Percentiles rank a stretch among this genome's conserved stretches.
Conservation (phyloP, 495 filamentous ascomycete species). For the Penicillium longicatenatum region DNA sequence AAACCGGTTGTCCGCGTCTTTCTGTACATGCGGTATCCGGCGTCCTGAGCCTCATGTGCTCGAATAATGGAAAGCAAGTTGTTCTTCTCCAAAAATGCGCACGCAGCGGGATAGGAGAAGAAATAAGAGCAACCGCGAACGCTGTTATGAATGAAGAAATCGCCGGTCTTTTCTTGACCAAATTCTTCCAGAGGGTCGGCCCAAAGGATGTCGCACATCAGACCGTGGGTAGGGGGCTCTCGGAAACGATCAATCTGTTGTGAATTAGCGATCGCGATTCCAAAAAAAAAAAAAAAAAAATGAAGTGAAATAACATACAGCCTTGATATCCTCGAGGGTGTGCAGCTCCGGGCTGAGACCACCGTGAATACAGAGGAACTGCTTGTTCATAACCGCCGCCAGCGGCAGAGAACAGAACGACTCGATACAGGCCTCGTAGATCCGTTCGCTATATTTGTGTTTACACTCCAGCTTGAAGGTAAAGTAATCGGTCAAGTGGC, state of each 20-base stretch:
- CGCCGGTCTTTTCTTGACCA: slow-evolving; percentile 95
- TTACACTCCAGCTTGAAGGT: slow-evolving; percentile 99
- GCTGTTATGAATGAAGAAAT: slow-evolving; percentile 97
- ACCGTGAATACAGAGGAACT: slow-evolving; percentile 98
- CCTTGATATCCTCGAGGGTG: slow-evolving; percentile 89
- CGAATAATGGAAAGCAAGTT: slow-evolving; percentile 96
- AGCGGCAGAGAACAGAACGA: slow-evolving; percentile 94
- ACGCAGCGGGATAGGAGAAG: slow-evolving; percentile 98
- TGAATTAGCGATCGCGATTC: not conserved
- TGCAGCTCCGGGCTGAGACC: slow-evolving; percentile 94
- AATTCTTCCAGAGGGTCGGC: slow-evolving; percentile 99
- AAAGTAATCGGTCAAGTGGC: slow-evolving; percentile 98
- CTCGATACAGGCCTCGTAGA: slow-evolving; percentile 98
- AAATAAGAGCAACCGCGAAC: slow-evolving; percentile 99
- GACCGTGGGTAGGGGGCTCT: slow-evolving; percentile 92
- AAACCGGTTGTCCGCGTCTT: slow-evolving; percentile 98
- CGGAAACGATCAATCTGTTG: slow-evolving; percentile 92
- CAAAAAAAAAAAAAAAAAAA: not conserved
- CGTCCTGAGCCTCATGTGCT: slow-evolving; percentile 98
- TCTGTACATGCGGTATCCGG: slow-evolving; percentile 97
- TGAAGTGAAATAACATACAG: slow-evolving; percentile 50
- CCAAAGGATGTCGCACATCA: slow-evolving; percentile 99
- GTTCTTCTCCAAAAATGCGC: slow-evolving; percentile 97
- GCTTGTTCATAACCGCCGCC: slow-evolving; percentile 99
- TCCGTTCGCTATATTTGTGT: slow-evolving; percentile 95